phyloP scores from a whole-genome alignment of 2,329 filamentous ascomycete genomes.

The Paraconiothyrium brasiliense region DNA sequence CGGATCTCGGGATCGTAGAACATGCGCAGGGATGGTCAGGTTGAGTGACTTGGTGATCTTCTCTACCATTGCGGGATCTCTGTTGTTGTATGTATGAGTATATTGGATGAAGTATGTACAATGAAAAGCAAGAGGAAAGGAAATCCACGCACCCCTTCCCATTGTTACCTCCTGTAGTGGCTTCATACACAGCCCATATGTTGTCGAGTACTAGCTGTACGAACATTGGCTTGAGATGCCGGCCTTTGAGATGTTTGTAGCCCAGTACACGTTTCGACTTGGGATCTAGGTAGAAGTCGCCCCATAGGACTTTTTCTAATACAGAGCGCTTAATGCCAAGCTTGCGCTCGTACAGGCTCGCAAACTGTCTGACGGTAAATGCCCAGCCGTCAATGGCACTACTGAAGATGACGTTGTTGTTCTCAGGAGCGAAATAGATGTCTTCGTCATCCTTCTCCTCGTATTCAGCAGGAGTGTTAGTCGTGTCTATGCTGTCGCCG shows the following conservation, averaged over 20 bases:
- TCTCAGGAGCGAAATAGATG: constrained; percentile 96
- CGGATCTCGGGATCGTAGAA: constrained; percentile 84
- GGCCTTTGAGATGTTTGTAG: constrained; percentile 90
- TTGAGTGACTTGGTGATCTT: constrained; percentile 94
- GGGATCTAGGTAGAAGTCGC: constrained; percentile 93
- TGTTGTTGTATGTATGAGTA: constrained; percentile 55
- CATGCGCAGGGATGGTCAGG: constrained; percentile 83
- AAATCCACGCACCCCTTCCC: constrained; percentile 75
- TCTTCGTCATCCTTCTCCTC: constrained; percentile 96
- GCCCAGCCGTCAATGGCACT: constrained; percentile 99
- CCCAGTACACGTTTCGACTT: constrained; percentile 95
- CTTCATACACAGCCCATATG: constrained; percentile 94
- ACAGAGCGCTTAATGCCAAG: constrained; percentile 88
- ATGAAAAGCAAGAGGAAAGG: constrained; percentile 44
- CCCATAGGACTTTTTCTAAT: constrained; percentile 95
- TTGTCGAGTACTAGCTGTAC: constrained; percentile 95
- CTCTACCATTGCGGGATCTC: constrained; percentile 81
- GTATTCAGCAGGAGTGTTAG: constrained; percentile 67
- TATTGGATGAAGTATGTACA: constrained; percentile 50
- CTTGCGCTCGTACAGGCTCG: constrained; percentile 93
- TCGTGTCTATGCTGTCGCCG: constrained; percentile 61
- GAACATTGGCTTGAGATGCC: constrained; percentile 94
- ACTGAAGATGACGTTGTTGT: constrained; percentile 98
- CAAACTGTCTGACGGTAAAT: constrained; percentile 95
- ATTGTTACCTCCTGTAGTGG: constrained; percentile 82